Evolutionary conservation across 176 grass and related monocot genomes (phyloP).

Genomic region (Carex parvula): DNA sequence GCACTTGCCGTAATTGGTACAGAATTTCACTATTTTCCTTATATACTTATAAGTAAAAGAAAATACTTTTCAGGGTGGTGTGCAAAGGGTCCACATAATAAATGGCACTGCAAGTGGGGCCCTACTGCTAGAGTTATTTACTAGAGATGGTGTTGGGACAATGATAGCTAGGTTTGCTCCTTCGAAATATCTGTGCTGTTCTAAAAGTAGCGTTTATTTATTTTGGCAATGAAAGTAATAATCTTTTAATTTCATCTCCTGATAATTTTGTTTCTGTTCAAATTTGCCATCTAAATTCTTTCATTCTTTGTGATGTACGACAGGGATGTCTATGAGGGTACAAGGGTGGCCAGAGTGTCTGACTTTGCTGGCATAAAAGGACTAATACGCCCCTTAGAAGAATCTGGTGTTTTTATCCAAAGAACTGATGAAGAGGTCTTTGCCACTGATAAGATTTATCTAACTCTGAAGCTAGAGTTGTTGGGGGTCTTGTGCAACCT

Average conservation of each 20-base stretch:
- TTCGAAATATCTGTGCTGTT: neutral
- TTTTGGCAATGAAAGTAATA: neutral
- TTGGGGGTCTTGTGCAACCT: neutral
- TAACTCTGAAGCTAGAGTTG: neutral
- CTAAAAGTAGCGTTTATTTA: neutral
- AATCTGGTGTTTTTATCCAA: constrained; percentile 62
- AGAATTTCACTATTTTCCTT: neutral
- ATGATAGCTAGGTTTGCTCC: constrained; percentile 84
- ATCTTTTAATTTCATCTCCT: constrained; percentile 4
- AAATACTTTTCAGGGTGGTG: constrained; percentile 55
- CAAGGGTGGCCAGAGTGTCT: constrained; percentile 59
- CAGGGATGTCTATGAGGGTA: constrained; percentile 97
- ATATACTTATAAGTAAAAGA: neutral
- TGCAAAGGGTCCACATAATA: constrained; percentile 95
- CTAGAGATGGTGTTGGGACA: constrained; percentile 92
- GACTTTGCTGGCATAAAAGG: constrained; percentile 86
- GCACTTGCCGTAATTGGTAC: neutral
- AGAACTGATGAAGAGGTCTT: constrained; percentile 81
- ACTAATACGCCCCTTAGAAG: constrained; percentile 71
- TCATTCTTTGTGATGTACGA: constrained; percentile 6
- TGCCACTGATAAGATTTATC: neutral
- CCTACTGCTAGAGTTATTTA: constrained; percentile 92
- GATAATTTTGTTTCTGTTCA: neutral
- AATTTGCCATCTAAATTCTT: constrained; percentile 17
- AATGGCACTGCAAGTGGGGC: constrained; percentile 77